Percentiles rank a stretch among this genome's conserved stretches.
Evolutionary conservation across 805 yeast species (phyloP).

Genomic region (Metschnikowia proteae): DNA sequence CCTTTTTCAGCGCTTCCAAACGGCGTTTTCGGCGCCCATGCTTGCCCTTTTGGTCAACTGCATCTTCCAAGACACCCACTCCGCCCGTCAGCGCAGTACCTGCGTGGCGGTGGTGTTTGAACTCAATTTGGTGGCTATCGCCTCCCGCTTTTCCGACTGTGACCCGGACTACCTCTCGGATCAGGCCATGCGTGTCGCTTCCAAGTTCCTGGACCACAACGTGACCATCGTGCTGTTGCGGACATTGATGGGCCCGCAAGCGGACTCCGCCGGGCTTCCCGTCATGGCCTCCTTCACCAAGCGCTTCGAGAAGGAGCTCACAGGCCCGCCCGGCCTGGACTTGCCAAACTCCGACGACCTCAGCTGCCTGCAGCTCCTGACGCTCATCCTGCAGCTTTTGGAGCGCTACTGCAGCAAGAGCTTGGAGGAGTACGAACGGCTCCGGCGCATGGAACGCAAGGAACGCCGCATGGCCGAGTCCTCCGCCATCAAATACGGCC

Average conservation of each 20-base stretch:
- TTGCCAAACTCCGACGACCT: background rate
- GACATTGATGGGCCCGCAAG: background rate
- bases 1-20: slow-evolving; percentile 70
- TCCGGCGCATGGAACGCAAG: background rate
- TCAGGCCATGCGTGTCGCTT: slow-evolving; percentile 6
- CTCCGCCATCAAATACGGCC: slow-evolving; percentile 1
- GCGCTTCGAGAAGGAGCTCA: slow-evolving; percentile 4
- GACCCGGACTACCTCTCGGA: slow-evolving; percentile 1
- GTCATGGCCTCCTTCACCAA: slow-evolving; percentile 45
- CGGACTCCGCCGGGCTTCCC: slow-evolving; percentile 15
- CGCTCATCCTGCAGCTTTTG: slow-evolving; percentile 1
- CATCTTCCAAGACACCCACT: slow-evolving; percentile 2
- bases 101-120: slow-evolving; percentile 13
- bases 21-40: slow-evolving; percentile 11
- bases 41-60: slow-evolving; percentile 12
- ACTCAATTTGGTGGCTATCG: slow-evolving; percentile 13
- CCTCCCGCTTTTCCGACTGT: slow-evolving; percentile 13
- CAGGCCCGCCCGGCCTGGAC: background rate
- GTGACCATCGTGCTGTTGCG: slow-evolving; percentile 12
- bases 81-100: slow-evolving; percentile 8
- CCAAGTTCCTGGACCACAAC: slow-evolving; percentile 6
- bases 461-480: background rate
- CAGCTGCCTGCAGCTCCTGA: slow-evolving; percentile 1
- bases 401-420: slow-evolving; percentile 2
- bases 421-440: background rate